phyloP scores from a whole-genome alignment of 257 asterid genomes.

The Salvia rosmarinus region DNA sequence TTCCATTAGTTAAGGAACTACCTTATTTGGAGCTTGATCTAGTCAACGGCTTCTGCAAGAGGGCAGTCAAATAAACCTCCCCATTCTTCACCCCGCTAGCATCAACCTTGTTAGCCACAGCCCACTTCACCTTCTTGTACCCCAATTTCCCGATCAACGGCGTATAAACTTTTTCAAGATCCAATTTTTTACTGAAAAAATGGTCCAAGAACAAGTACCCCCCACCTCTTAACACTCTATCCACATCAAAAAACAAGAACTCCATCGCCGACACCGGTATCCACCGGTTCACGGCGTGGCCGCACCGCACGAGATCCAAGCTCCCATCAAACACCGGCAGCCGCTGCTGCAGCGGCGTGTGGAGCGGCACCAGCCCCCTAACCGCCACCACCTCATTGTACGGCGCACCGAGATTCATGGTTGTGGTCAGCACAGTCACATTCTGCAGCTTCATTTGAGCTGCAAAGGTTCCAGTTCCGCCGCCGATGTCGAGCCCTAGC shows the following conservation, averaged over 20 bases:
- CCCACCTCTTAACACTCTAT: constrained; percentile 89
- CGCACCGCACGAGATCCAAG: constrained; percentile 90
- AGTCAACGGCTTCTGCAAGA: constrained; percentile 82
- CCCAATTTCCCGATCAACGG: constrained; percentile 84
- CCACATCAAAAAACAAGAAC: constrained; percentile 83
- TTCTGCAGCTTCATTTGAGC: constrained; percentile 89
- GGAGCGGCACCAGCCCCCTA: constrained; percentile 86
- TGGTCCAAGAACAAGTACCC: constrained; percentile 85
- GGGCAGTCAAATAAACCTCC: constrained; percentile 88
- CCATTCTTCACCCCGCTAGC: constrained; percentile 78
- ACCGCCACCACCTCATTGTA: constrained; percentile 77
- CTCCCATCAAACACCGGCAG: constrained; percentile 90
- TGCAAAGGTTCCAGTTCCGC: constrained; percentile 93
- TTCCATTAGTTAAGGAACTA: constrained; percentile 19
- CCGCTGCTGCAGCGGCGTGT: constrained; percentile 93
- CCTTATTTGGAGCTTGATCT: constrained; percentile 57
- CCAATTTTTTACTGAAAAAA: constrained; percentile 76
- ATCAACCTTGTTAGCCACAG: constrained; percentile 76
- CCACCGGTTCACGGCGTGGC: constrained; percentile 94
- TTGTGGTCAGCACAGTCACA: constrained; percentile 80
- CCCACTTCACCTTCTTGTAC: constrained; percentile 97
- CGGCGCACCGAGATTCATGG: constrained; percentile 91
- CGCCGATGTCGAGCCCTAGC: constrained; percentile 79
- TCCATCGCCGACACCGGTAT: constrained; percentile 73
- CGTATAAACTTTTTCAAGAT: constrained; percentile 77